A percentile compares a stretch with the other conserved stretches of the same genome.
Conservation (phyloP, 129 eudicot genomes). For the Saussurea involucrata region DNA sequence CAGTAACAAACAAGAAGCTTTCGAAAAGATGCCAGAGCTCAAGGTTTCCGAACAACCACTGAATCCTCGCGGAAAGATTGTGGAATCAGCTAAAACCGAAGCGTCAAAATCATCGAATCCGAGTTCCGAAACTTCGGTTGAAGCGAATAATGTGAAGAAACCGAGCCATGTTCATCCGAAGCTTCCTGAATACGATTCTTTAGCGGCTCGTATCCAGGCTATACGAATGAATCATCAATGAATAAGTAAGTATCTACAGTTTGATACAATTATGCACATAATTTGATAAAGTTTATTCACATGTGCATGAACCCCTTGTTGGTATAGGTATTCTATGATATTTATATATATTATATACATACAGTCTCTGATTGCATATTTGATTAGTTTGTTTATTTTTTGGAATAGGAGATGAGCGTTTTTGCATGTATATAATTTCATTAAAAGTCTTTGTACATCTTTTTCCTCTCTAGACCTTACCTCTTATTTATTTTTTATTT, state of each 20-base stretch:
- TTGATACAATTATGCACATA: background rate
- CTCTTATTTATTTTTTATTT: too few species aligned
- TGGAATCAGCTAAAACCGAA: conserved; percentile 22
- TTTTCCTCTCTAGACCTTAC: too few species aligned
- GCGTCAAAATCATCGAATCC: conserved; percentile 13
- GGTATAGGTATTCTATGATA: background rate
- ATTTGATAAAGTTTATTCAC: background rate
- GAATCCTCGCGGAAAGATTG: conserved; percentile 18
- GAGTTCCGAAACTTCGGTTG: conserved; percentile 19
- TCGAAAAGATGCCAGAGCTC: conserved; percentile 11
- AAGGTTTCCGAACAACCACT: conserved; percentile 25
- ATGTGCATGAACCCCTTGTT: background rate
- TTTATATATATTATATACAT: too few species aligned
- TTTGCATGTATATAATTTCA: background rate
- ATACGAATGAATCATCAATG: conserved; percentile 41
- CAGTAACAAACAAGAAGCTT: conserved; percentile 17
- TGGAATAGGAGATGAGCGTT: background rate
- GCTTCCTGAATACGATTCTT: conserved; percentile 73
- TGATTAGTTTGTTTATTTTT: conserved; percentile 12
- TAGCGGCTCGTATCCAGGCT: conserved; percentile 59
- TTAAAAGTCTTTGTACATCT: too few species aligned
- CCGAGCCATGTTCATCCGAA: conserved; percentile 94
- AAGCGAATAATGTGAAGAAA: conserved; percentile 37
- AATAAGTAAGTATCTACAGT: conserved; percentile 27
- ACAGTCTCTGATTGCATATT: background rate